These are phyloP conservation scores for Aspergillus sclerotioniger DNA, from an alignment of 495 filamentous ascomycete genomes.

Conservation along the genomic window DNA sequence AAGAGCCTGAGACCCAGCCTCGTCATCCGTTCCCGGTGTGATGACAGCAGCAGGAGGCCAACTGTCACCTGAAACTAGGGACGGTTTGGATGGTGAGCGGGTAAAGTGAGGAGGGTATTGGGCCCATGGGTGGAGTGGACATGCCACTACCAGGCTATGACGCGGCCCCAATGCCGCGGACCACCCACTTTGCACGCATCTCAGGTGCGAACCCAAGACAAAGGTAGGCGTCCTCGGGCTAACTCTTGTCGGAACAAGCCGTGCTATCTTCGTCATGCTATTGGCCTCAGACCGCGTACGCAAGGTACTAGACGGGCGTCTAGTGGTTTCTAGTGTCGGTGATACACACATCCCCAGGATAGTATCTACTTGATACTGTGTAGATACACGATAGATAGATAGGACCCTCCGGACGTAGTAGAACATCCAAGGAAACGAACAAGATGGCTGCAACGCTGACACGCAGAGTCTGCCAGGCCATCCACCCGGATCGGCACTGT, in stretches of 20 bases:
- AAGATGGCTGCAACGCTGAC: not conserved
- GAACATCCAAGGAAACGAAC: not conserved
- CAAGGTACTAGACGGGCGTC: not conserved
- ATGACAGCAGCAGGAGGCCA: not conserved
- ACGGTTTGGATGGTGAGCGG: not conserved
- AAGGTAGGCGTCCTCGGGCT: not conserved
- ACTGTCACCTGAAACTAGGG: not conserved
- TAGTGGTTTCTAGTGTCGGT: not conserved
- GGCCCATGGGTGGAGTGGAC: not conserved
- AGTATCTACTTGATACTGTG: no score
- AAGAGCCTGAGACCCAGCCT: not conserved
- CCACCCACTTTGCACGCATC: not conserved
- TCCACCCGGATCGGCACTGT: constrained; percentile 2
- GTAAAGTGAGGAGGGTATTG: not conserved
- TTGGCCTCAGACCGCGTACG: not conserved
- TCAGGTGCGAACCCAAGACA: not conserved
- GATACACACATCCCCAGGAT: not conserved
- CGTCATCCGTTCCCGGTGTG: not conserved
- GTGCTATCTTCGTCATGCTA: not conserved
- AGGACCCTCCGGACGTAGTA: no score
- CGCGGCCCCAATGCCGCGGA: not conserved
- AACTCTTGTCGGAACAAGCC: not conserved
- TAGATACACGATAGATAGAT: no score
- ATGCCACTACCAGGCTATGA: constrained; percentile 1
- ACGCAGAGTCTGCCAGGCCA: not conserved